Evolutionary conservation across 495 filamentous ascomycete genomes (phyloP).

Genomic region (Talaromyces proteolyticus): DNA sequence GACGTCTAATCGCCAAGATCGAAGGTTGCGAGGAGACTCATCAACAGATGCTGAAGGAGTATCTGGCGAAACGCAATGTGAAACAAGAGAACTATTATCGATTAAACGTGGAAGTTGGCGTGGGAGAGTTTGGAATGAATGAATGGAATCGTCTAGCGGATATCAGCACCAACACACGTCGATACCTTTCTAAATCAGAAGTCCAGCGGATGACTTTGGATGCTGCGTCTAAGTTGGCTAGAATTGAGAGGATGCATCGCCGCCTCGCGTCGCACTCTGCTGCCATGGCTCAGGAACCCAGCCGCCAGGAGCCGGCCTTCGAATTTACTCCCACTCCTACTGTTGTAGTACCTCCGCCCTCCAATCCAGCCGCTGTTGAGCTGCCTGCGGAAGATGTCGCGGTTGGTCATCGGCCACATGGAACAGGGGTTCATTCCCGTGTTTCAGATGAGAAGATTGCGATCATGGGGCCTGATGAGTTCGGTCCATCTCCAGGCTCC

Average conservation of each 20-base stretch:
- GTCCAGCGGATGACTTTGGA: conserved; percentile 70
- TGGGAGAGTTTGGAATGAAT: conserved; percentile 98
- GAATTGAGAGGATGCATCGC: conserved; percentile 66
- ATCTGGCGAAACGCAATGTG: conserved; percentile 70
- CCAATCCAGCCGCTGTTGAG: conserved; percentile 52
- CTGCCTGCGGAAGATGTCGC: conserved; percentile 55
- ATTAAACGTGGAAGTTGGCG: conserved; percentile 94
- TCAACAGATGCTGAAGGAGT: conserved; percentile 70
- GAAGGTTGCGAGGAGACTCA: conserved; percentile 94
- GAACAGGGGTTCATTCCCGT: conserved; percentile 16
- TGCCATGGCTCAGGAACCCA: conserved; percentile 8
- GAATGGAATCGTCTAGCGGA: conserved; percentile 92
- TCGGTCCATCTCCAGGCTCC: conserved; percentile 38
- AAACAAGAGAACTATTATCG: conserved; percentile 91
- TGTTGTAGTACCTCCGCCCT: conserved; percentile 28
- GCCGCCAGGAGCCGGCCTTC: conserved; percentile 18
- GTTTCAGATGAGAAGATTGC: conserved; percentile 53
- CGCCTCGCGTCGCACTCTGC: conserved; percentile 33
- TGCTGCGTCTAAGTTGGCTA: conserved; percentile 75
- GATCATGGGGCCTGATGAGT: conserved; percentile 52
- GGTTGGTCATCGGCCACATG: conserved; percentile 26
- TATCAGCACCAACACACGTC: conserved; percentile 84
- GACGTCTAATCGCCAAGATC: conserved; percentile 79
- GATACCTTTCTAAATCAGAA: conserved; percentile 68
- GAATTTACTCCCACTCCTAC: conserved; percentile 10